Evolutionary conservation across 228 moss, liverwort and hornwort genomes (phyloP).

Genomic region (Sphagnum fallax): DNA sequence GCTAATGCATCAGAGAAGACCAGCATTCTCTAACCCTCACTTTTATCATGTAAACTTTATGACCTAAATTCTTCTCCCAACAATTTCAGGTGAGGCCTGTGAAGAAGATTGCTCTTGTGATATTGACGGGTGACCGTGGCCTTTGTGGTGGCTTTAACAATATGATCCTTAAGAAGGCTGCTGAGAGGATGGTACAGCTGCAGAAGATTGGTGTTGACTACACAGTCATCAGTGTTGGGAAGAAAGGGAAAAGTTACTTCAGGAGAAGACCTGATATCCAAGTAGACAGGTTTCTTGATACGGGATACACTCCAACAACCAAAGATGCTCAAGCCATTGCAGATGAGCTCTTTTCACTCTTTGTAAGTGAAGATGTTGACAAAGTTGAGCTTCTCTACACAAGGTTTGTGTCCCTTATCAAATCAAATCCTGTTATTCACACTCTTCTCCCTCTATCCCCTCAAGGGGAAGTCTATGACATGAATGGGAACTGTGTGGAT

Average conservation of each 20-base stretch:
- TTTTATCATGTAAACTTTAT: too few relatives aligned
- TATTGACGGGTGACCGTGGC: conserved; percentile 1
- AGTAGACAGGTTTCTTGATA: conserved; percentile 1
- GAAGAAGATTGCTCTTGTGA: conserved; percentile 1
- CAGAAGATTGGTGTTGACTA: background rate
- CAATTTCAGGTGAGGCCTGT: background rate
- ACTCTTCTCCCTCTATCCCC: conserved; percentile 32
- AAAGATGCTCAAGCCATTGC: conserved; percentile 1
- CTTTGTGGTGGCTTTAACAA: conserved; percentile 3
- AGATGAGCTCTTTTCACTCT: background rate
- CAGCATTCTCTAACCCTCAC: too few relatives aligned
- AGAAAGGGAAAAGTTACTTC: conserved; percentile 1
- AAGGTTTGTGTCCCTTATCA: conserved; percentile 34
- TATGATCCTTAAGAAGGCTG: background rate
- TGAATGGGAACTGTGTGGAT: conserved; percentile 30
- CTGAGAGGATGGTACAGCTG: background rate
- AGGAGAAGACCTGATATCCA: conserved; percentile 1
- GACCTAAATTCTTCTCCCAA: too few relatives aligned
- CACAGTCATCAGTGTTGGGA: conserved; percentile 1
- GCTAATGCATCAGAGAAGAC: too few relatives aligned
- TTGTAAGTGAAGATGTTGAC: conserved; percentile 3
- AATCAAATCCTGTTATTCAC: conserved; percentile 28
- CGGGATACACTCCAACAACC: background rate
- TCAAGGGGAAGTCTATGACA: conserved; percentile 28
- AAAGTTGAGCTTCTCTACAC: conserved; percentile 56